Evolutionary conservation across 2,329 filamentous ascomycete genomes (phyloP), one percentile per base, ranked within the genome.

Genomic region (Cytospora chrysosperma): DNA sequence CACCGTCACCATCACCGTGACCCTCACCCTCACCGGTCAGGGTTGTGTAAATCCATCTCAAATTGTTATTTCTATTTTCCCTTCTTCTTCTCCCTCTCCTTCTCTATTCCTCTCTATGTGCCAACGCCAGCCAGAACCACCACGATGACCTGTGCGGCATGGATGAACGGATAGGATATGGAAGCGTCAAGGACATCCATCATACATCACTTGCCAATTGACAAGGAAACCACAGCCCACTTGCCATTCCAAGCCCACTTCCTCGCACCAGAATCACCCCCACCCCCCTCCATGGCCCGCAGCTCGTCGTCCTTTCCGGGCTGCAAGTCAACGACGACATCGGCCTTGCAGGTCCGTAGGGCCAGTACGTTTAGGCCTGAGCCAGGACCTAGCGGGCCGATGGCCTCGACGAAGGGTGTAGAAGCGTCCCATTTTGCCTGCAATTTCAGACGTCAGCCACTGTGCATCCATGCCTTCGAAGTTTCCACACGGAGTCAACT

Each of bases 201-300:
- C n/a, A n/a, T n/a, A n/a, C n/a, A 30, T 59, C 27, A 66, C 34
- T 65, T 66, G 28, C 65, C 65, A 30, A 59, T 55, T 53, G 84
- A 92, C 71, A 93, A 92, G 32, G 91, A 93, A 5, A 96, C 88
- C n/a, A 98, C 92, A 7, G 94, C 94, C 91, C 92, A 98, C 77
- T 97, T 97, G 50, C 94, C 94, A 72, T 86, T 90, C 93, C 93
- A 98, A 0, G 92, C 93, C 94, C 94, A 98, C 75, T 91, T 90
- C 62, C 95, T 83, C 27, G 86, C 83, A 75, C 89, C 75, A 68
- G 84, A 78, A 66, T 92, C 88, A 19, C 88, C 90, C 4, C 90
- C 91, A 1, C 90, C 91, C 19, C 83, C 87, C 59, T 91, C 87
- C 59, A 78, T 83, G 10, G 83, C 80, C 68, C 83, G 87, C 59